phyloP scores from a whole-genome alignment of 441 rosid genomes.

The Croton laevigatus region DNA sequence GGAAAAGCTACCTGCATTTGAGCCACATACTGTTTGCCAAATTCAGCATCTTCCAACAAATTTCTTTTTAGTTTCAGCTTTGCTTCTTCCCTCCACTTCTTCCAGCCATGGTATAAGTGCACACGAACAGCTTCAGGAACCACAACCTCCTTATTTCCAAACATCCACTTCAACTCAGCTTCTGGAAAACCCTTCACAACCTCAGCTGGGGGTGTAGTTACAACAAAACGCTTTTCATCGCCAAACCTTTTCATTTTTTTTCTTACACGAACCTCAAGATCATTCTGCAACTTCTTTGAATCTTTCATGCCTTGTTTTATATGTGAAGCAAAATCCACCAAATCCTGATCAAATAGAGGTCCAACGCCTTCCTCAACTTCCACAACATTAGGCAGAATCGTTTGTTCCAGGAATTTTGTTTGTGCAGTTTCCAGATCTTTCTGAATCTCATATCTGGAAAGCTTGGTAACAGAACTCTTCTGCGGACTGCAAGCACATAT shows the following conservation, averaged over 20 bases:
- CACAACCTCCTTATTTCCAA: constrained; percentile 81
- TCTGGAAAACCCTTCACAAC: constrained; percentile 89
- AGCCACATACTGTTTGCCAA: constrained; percentile 72
- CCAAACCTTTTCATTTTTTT: constrained; percentile 72
- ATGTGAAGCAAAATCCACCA: constrained; percentile 61
- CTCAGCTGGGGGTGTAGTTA: constrained; percentile 66
- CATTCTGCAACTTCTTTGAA: constrained; percentile 72
- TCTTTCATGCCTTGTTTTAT: constrained; percentile 62
- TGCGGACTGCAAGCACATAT: constrained; percentile 43
- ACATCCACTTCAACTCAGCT: constrained; percentile 89
- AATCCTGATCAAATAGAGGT: constrained; percentile 55
- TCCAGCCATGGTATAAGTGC: constrained; percentile 91
- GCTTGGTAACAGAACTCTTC: constrained; percentile 47
- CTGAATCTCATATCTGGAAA: constrained; percentile 61
- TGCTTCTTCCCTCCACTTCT: constrained; percentile 90
- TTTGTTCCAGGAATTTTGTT: constrained; percentile 69
- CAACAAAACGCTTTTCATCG: constrained; percentile 62
- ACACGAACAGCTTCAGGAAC: constrained; percentile 76
- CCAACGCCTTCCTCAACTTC: constrained; percentile 75
- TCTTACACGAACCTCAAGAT: constrained; percentile 61
- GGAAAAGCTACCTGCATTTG: constrained; percentile 61
- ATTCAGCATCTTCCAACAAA: constrained; percentile 71
- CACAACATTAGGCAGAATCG: constrained; percentile 66
- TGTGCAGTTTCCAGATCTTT: constrained; percentile 70
- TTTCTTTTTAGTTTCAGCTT: constrained; percentile 72